Percentiles rank a stretch among this genome's conserved stretches.
phyloP scores from a whole-genome alignment of 345 rosid genomes.

The Rhizophora apiculata region DNA sequence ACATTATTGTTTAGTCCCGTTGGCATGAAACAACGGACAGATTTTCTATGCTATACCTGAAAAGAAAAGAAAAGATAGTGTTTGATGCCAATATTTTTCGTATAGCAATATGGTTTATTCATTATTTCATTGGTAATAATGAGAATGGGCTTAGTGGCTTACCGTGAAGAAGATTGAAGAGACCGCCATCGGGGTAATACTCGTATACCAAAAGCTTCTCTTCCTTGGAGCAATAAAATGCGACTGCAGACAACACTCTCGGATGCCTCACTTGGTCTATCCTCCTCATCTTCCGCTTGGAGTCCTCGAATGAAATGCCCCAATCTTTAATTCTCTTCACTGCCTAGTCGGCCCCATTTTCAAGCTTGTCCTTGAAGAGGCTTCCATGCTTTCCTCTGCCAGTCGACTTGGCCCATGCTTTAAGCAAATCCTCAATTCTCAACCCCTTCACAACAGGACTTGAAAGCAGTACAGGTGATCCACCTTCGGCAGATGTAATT shows the following conservation, averaged over 20 bases:
- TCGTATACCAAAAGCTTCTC: constrained; percentile 61
- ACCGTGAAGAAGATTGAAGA: constrained; percentile 60
- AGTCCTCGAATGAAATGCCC: constrained; percentile 38
- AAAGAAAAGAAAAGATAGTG: too few relatives aligned
- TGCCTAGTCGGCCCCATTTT: constrained; percentile 34
- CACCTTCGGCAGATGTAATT: constrained; percentile 37
- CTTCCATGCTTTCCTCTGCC: constrained; percentile 65
- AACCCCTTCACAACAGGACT: constrained; percentile 32
- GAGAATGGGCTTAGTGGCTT: constrained; percentile 21
- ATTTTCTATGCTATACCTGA: too few relatives aligned
- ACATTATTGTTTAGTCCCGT: too few relatives aligned
- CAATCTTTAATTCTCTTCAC: constrained; percentile 56
- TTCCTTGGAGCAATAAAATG: constrained; percentile 55
- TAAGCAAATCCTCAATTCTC: constrained; percentile 55
- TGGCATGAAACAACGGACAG: too few relatives aligned
- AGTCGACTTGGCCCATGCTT: constrained; percentile 55
- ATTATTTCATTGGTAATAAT: too few relatives aligned
- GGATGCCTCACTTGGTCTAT: constrained; percentile 46
- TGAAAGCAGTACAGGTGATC: constrained; percentile 45
- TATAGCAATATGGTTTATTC: too few relatives aligned
- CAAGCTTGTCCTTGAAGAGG: constrained; percentile 50
- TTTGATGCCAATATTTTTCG: too few relatives aligned
- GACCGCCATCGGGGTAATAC: constrained; percentile 51
- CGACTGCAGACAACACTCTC: constrained; percentile 41
- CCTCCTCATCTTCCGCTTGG: constrained; percentile 43